Conservation (phyloP, 768 basidiomycete species). For the Hebeloma cylindrosporum region DNA sequence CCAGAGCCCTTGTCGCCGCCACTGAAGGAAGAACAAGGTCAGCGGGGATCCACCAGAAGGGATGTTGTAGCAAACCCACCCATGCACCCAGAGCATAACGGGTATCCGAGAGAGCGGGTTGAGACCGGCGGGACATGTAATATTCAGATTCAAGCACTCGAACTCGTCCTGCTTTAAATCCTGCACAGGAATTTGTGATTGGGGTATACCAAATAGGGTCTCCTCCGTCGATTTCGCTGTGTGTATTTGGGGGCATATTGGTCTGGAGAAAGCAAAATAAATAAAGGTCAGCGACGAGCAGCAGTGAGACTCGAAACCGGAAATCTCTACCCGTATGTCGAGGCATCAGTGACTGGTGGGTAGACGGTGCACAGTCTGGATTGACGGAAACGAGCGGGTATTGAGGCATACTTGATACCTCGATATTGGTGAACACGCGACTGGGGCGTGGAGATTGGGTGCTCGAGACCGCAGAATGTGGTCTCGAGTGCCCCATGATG, state of each 20-base stretch:
- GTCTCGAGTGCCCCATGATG: slow-evolving; percentile 58
- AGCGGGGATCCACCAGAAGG: slow-evolving; percentile 6
- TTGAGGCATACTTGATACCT: slow-evolving; percentile 74
- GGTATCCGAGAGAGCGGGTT: slow-evolving; percentile 55
- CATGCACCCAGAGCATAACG: slow-evolving; percentile 88
- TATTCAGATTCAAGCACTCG: slow-evolving; percentile 78
- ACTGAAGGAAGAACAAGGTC: slow-evolving; percentile 33
- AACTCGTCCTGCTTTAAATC: slow-evolving; percentile 67
- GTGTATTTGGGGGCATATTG: slow-evolving; percentile 71
- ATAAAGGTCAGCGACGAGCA: slow-evolving; percentile 5
- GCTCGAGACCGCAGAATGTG: slow-evolving; percentile 65
- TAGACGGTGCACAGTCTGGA: slow-evolving; percentile 62
- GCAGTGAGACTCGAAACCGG: not conserved
- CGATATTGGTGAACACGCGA: slow-evolving; percentile 66
- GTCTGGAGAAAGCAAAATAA: slow-evolving; percentile 48
- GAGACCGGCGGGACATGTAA: slow-evolving; percentile 68
- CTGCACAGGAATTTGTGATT: slow-evolving; percentile 54
- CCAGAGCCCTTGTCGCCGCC: slow-evolving; percentile 74
- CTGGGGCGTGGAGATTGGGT: slow-evolving; percentile 56
- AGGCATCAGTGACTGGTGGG: slow-evolving; percentile 58
- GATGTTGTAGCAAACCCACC: slow-evolving; percentile 44
- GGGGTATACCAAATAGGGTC: slow-evolving; percentile 57
- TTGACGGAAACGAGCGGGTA: slow-evolving; percentile 76
- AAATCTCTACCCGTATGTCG: slow-evolving; percentile 59
- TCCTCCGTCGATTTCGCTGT: slow-evolving; percentile 51